Conservation (phyloP, 2,329 filamentous ascomycete genomes). For the Alternaria burnsii region DNA sequence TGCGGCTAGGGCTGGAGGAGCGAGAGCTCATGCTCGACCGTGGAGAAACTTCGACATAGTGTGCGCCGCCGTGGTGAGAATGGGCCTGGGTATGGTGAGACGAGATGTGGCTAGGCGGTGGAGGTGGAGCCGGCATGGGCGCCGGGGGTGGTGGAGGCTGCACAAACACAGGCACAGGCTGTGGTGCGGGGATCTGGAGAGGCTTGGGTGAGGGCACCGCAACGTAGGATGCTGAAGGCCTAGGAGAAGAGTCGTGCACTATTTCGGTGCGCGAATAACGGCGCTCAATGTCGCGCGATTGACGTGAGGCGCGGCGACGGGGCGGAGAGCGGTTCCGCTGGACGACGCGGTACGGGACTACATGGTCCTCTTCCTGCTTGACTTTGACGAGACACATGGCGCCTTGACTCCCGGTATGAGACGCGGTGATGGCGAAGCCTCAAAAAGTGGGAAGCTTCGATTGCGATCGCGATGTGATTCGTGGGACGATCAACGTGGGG, state of each 20-base stretch:
- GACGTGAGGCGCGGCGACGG: constrained; percentile 37
- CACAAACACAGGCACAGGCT: constrained; percentile 53
- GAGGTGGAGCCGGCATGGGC: constrained; percentile 39
- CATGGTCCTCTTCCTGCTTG: constrained; percentile 55
- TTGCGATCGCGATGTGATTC: constrained; percentile 48
- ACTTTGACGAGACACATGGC: constrained; percentile 59
- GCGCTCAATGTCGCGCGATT: constrained; percentile 28
- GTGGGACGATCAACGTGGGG: constrained; percentile 42
- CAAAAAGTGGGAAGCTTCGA: constrained; percentile 14
- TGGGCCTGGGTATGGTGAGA: constrained; percentile 21
- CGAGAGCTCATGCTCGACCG: constrained; percentile 44
- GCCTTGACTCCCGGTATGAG: constrained; percentile 9
- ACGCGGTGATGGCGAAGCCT: constrained; percentile 4
- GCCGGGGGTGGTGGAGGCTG: constrained; percentile 45
- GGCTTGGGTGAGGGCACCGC: constrained; percentile 43
- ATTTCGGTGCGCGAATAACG: constrained; percentile 45
- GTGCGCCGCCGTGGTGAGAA: constrained; percentile 33
- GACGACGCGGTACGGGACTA: constrained; percentile 51
- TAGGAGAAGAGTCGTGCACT: constrained; percentile 40
- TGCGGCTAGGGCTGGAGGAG: constrained; percentile 41
- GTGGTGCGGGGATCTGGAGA: constrained; percentile 50
- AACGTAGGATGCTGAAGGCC: constrained; percentile 42
- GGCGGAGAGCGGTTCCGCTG: constrained; percentile 41
- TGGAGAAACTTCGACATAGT: constrained; percentile 58
- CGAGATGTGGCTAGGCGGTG: constrained; percentile 32